Evolutionary conservation across 495 filamentous ascomycete species (phyloP).

Genomic region (Bombardia bombarda): DNA sequence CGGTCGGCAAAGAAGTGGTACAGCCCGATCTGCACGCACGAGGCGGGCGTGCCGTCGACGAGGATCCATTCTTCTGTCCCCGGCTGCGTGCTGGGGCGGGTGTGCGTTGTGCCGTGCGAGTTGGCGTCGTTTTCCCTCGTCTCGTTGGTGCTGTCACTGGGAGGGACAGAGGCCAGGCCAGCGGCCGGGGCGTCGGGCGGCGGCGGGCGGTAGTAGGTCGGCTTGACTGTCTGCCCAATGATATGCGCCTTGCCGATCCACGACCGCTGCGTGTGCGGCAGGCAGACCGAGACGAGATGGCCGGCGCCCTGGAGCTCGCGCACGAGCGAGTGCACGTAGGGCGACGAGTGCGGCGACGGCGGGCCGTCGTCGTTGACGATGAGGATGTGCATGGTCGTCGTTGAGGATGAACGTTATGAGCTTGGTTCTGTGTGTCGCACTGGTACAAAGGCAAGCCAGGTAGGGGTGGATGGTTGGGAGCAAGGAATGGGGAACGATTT

Average conservation of each 20-base stretch:
- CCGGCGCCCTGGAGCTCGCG: constrained; percentile 66
- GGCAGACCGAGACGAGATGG: constrained; percentile 78
- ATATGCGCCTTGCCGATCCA: constrained; percentile 99
- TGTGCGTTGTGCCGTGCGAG: constrained; percentile 53
- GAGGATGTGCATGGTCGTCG: constrained; percentile 33
- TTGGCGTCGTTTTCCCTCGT: constrained; percentile 38
- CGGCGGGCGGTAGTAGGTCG: constrained; percentile 75
- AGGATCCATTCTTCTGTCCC: constrained; percentile 86
- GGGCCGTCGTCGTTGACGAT: constrained; percentile 88
- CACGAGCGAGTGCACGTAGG: constrained; percentile 85
- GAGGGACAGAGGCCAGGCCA: constrained; percentile 18
- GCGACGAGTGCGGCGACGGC: constrained; percentile 81
- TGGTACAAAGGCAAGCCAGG: too few species aligned
- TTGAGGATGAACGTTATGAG: too few species aligned
- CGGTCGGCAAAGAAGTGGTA: constrained; percentile 77
- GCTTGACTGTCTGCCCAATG: constrained; percentile 74
- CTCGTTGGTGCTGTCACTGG: constrained; percentile 10
- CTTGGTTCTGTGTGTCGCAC: too few species aligned
- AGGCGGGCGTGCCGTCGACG: constrained; percentile 80
- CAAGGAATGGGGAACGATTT: too few species aligned
- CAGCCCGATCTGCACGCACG: constrained; percentile 82
- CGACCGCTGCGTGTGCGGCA: constrained; percentile 85
- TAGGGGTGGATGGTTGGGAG: too few species aligned
- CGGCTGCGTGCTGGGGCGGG: constrained; percentile 39
- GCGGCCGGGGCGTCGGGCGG: constrained; percentile 40